Evolutionary conservation across 805 yeast species (phyloP).

Genomic region (Wickerhamomyces silvicola): DNA sequence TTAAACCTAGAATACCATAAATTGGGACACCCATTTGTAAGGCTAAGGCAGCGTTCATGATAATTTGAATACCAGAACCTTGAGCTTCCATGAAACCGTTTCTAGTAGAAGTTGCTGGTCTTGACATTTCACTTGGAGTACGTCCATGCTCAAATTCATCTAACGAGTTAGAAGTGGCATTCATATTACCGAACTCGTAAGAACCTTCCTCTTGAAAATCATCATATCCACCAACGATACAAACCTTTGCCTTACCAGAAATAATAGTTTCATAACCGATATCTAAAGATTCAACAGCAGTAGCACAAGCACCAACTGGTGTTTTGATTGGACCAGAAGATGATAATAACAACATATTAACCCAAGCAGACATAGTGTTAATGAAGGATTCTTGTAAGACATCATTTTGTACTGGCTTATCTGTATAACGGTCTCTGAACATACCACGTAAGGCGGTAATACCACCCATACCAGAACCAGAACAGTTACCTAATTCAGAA

Average conservation of each 20-base stretch:
- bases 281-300: slow-evolving; percentile 96
- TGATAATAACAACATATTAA: slow-evolving; percentile 92
- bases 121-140: slow-evolving; percentile 97
- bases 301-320: slow-evolving; percentile 99
- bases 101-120: slow-evolving; percentile 96
- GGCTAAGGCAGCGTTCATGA: slow-evolving; percentile 94
- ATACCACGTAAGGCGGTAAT: slow-evolving; percentile 93
- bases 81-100: slow-evolving; percentile 99
- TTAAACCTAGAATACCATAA: slow-evolving; percentile 87
- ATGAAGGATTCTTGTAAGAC: slow-evolving; percentile 96
- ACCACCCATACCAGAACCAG: slow-evolving; percentile 99
- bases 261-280: slow-evolving; percentile 90
- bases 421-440: slow-evolving; percentile 93
- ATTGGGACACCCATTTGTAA: slow-evolving; percentile 98
- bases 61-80: slow-evolving; percentile 97
- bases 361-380: slow-evolving; percentile 99
- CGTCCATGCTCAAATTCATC: slow-evolving; percentile 93
- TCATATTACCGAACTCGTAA: slow-evolving; percentile 97
- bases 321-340: slow-evolving; percentile 99
- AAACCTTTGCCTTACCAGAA: slow-evolving; percentile 91
- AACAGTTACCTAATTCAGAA: slow-evolving; percentile 97
- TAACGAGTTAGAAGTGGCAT: slow-evolving; percentile 88
- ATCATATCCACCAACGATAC: slow-evolving; percentile 98
- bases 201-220: slow-evolving; percentile 99
- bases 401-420: slow-evolving; percentile 94